phyloP scores from a whole-genome alignment of 306 rosid genomes.

The Cajanus cajan region DNA sequence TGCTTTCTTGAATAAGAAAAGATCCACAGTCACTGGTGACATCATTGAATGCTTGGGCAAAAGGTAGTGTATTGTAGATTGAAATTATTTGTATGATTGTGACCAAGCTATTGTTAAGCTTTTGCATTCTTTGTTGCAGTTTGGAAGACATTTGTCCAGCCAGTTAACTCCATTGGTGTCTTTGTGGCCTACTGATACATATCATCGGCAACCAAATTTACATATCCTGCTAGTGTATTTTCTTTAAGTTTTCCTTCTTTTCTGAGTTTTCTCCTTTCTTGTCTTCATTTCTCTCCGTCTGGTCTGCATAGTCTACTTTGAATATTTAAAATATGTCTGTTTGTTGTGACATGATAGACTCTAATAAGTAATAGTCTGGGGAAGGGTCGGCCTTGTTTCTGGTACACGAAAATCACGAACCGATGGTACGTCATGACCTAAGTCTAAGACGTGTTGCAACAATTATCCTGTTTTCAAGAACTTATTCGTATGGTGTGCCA shows the following conservation, averaged over 20 bases:
- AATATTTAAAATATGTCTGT: neutral
- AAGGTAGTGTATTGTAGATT: conserved; percentile 52
- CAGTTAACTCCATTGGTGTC: conserved; percentile 19
- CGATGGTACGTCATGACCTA: too few relatives aligned
- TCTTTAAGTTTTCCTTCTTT: neutral
- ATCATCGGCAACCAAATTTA: neutral
- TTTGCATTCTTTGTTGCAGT: neutral
- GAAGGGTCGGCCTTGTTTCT: neutral
- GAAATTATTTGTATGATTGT: neutral
- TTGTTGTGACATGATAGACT: neutral
- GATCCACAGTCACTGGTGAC: conserved; percentile 86
- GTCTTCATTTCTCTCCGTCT: neutral
- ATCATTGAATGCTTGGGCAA: conserved; percentile 83
- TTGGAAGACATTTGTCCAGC: conserved; percentile 6
- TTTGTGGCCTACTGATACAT: neutral
- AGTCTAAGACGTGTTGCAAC: too few relatives aligned
- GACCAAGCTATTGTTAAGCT: neutral
- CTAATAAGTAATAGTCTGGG: neutral
- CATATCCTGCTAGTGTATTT: neutral
- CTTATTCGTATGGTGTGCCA: too few relatives aligned
- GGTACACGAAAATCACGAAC: too few relatives aligned
- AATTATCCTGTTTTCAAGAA: too few relatives aligned
- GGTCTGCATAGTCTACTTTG: neutral
- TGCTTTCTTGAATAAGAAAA: conserved; percentile 74
- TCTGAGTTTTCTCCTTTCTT: neutral